A percentile compares a stretch with the other conserved stretches of the same genome.
These are phyloP conservation scores for Helotiales sp. DNA, from an alignment of 2,329 filamentous ascomycete genomes.

Conservation along the genomic window DNA sequence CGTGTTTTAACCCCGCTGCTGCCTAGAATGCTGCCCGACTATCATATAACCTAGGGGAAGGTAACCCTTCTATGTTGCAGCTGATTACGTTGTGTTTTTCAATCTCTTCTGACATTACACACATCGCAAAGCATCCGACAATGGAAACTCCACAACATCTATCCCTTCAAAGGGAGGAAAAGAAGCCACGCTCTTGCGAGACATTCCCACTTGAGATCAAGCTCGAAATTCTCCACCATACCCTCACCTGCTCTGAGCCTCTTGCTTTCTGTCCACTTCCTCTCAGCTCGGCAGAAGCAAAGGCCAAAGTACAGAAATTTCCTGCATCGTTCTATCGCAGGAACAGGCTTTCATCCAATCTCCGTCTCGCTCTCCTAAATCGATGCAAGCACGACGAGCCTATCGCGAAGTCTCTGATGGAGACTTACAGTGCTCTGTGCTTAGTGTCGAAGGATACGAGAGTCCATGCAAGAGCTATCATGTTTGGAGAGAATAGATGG, in stretches of 20 bases:
- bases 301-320: background rate
- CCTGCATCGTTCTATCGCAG: background rate
- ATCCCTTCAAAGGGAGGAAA: no score
- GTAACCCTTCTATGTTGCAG: no score
- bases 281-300: background rate
- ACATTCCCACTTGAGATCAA: background rate
- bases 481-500: conserved; percentile 1
- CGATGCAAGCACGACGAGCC: background rate
- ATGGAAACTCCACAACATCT: no score
- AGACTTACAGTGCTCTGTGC: background rate
- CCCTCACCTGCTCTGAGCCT: background rate
- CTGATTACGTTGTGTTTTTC: no score
- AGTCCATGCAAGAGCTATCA: background rate
- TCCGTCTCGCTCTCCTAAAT: background rate
- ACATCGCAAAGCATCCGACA: no score
- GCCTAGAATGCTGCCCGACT: no score
- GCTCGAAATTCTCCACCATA: background rate
- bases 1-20: no score
- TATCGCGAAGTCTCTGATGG: background rate
- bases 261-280: background rate
- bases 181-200: no score
- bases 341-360: background rate
- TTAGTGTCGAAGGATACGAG: background rate
- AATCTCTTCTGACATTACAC: no score
- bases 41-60: no score